These are phyloP conservation scores for Salicornia ramosissima DNA, from an alignment of 148 eudicot species.

Conservation along the genomic window DNA sequence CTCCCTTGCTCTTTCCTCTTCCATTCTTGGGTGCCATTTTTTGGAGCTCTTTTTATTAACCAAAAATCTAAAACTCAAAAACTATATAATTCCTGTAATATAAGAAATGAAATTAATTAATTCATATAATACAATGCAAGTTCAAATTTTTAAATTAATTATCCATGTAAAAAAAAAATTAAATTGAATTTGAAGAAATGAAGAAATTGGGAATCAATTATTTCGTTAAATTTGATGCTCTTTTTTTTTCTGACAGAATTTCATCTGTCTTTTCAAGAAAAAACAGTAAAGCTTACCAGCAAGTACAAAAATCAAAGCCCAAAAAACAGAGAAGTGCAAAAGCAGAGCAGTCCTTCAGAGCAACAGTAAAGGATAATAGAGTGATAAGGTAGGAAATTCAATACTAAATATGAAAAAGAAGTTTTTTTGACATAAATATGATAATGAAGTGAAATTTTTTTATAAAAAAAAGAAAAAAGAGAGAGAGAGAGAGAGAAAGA, in stretches of 20 bases:
- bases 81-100: conserved; percentile 9
- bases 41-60: neutral
- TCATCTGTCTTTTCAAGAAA: neutral
- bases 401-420: conserved; percentile 1
- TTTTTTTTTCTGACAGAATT: conserved; percentile 3
- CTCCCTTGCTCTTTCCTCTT: conserved; percentile 85
- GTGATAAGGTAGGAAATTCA: conserved; percentile 12
- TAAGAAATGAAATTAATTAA: neutral
- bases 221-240: conserved; percentile 2
- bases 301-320: neutral
- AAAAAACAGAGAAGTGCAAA: neutral
- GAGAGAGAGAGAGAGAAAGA: conserved; percentile 20
- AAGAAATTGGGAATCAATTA: conserved; percentile 8
- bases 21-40: conserved; percentile 94
- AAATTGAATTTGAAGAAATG: neutral
- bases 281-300: conserved; percentile 7
- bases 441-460: neutral
- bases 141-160: neutral
- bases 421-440: neutral
- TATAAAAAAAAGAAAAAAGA: neutral
- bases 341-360: conserved; percentile 12
- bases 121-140: conserved; percentile 4
- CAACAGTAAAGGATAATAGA: conserved; percentile 4
- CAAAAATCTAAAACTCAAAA: no score
- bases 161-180: neutral